Evolutionary conservation across 192 early-diverging fungal genomes (phyloP).

Genomic region (Chytriomyces sp.): DNA sequence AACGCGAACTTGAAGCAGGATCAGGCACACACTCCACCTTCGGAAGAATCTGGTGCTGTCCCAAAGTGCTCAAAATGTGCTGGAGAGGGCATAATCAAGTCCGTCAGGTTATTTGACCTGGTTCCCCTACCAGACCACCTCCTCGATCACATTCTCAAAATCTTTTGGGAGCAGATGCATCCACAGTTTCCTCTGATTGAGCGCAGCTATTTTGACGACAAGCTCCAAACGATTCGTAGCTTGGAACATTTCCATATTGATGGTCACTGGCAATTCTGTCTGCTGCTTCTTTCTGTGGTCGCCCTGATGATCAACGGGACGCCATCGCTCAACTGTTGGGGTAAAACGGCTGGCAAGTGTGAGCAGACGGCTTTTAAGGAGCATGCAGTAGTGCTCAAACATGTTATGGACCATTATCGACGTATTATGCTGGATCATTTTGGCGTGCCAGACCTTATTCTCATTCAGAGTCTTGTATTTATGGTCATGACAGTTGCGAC

Average conservation of each 20-base stretch:
- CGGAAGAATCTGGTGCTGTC: not conserved
- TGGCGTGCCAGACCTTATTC: not conserved
- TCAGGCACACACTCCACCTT: not conserved
- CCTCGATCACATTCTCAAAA: slow-evolving; percentile 6
- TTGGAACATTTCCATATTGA: not conserved
- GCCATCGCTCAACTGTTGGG: slow-evolving; percentile 2
- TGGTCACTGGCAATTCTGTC: not conserved
- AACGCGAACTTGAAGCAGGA: no score
- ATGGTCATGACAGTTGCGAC: not conserved
- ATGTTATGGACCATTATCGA: not conserved
- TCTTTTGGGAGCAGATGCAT: slow-evolving; percentile 21
- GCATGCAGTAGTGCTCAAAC: not conserved
- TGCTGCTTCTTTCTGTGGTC: slow-evolving; percentile 3
- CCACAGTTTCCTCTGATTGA: not conserved
- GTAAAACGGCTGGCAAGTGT: not conserved
- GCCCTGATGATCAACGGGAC: slow-evolving; percentile 14
- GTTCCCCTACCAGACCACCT: slow-evolving; percentile 5
- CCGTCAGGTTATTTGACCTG: not conserved
- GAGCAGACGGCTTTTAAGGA: not conserved
- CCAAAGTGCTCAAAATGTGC: not conserved
- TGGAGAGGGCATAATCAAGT: not conserved
- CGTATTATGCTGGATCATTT: slow-evolving; percentile 9
- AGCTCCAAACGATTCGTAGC: not conserved
- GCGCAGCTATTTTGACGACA: not conserved
- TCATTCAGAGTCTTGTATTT: slow-evolving; percentile 5